These are phyloP conservation scores for Allomyces arbusculus DNA, from an alignment of 192 early-diverging fungal genomes.

Conservation along the genomic window DNA sequence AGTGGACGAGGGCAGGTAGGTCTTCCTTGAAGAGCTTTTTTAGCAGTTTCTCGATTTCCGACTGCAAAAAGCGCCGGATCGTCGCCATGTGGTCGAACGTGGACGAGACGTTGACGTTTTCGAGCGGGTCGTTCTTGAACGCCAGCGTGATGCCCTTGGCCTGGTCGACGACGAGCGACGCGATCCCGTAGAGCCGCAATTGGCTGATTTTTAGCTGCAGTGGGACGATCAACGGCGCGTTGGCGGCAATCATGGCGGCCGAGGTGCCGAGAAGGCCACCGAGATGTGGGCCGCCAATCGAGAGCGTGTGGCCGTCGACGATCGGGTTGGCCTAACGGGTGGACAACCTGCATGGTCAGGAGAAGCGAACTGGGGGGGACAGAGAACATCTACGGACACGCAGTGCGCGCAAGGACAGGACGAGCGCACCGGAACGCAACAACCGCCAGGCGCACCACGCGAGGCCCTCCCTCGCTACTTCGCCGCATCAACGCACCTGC, in stretches of 20 bases:
- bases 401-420: too few relatives aligned
- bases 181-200: conserved; percentile 70
- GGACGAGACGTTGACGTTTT: conserved; percentile 80
- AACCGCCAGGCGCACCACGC: background rate
- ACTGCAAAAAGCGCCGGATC: conserved; percentile 69
- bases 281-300: too few relatives aligned
- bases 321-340: too few relatives aligned
- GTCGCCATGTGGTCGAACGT: conserved; percentile 87
- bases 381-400: too few relatives aligned
- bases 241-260: conserved; percentile 54
- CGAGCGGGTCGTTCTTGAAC: conserved; percentile 93
- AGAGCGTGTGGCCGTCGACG: too few relatives aligned
- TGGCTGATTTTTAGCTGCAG: conserved; percentile 84
- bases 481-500: conserved; percentile 37
- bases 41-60: conserved; percentile 74
- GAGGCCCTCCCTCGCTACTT: background rate
- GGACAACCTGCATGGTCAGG: too few relatives aligned
- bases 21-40: conserved; percentile 83
- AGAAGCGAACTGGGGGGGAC: too few relatives aligned
- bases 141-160: conserved; percentile 84
- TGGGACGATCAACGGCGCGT: conserved; percentile 82
- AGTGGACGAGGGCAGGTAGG: conserved; percentile 79
- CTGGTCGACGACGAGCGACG: conserved; percentile 85
- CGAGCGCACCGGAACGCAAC: too few relatives aligned
- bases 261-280: too few relatives aligned